Evolutionary conservation across 2,329 filamentous ascomycete species (phyloP), one percentile per base, ranked within the genome.

Genomic region (Dichotomopilus funicola): DNA sequence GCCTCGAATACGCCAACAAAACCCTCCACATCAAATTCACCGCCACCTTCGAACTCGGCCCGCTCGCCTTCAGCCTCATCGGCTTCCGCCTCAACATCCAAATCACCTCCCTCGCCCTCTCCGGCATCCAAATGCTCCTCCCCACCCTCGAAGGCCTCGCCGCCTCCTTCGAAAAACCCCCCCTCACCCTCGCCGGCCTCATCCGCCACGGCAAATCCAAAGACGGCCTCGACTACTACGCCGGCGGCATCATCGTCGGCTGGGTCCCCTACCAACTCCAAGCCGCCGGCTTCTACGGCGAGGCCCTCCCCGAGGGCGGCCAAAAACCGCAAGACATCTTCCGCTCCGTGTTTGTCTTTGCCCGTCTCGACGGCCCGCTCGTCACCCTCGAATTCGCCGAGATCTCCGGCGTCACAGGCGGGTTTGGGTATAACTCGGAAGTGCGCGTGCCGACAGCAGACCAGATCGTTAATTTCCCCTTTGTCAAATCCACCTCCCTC

Each of bases 241-340:
- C 63, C 1, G 74, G 73, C 0, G 74, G 70, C 0, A 42, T 73
- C 1, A 63, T 66, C 13, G 51, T 77, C 9, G 64, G 64, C 1
- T 71, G 68, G 53, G 38, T 53, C 0, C 67, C 70, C 0, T 77
- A 69, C 36, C 64, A 65, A 10, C 67, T 77, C 59, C 41, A 68
- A 37, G 75, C 73, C 0, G 70, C 69, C 0, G 74, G 74, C 6
- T 70, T 68, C 56, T 76, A 76, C 59, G 70, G 70, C 5, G 45
- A 56, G 12, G 57, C 53, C 0, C 62, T 41, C 19, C 36, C 48
- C 27, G 37, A 41, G 4, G 48, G 48, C 12, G 19, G 12, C 36
- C 38, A n/a, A 10, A 11, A 49, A 6, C 36, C 12, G 4, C 71
- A 66, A 60, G 66, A 59, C 9, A n/a, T 19, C 8, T 48, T 37